Conservation (phyloP, 345 rosid species). For the Nasturtium officinale region DNA sequence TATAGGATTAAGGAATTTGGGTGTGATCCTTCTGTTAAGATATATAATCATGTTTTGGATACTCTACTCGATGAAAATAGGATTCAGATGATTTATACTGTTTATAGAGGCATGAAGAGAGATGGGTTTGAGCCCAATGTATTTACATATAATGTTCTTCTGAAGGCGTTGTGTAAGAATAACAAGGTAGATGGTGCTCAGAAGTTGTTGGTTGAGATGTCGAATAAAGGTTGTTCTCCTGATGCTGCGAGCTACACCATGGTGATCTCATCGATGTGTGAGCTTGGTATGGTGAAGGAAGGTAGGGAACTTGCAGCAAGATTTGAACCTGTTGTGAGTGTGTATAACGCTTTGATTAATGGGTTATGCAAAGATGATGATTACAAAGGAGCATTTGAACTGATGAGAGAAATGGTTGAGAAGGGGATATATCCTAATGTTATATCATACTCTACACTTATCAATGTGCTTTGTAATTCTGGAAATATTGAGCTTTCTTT, state of each 20-base stretch:
- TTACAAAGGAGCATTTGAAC: conserved; percentile 54
- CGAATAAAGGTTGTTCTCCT: conserved; percentile 64
- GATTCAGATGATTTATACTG: conserved; percentile 66
- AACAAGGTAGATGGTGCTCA: conserved; percentile 70
- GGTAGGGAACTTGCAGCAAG: conserved; percentile 61
- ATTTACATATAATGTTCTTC: conserved; percentile 74
- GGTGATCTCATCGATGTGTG: conserved; percentile 75
- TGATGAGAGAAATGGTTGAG: conserved; percentile 58
- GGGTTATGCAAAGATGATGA: conserved; percentile 62
- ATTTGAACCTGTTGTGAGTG: conserved; percentile 56
- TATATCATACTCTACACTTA: conserved; percentile 69
- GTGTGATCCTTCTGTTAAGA: conserved; percentile 73
- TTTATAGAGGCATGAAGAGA: conserved; percentile 79
- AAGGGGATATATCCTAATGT: conserved; percentile 64
- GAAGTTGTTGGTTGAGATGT: conserved; percentile 77
- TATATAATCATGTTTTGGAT: conserved; percentile 81
- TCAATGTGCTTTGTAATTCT: conserved; percentile 56
- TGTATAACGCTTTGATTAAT: conserved; percentile 72
- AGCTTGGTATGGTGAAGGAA: conserved; percentile 65
- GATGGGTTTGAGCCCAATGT: conserved; percentile 83
- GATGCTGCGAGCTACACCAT: conserved; percentile 84
- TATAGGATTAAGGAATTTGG: conserved; percentile 81
- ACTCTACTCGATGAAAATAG: conserved; percentile 66
- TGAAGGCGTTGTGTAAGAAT: conserved; percentile 89
- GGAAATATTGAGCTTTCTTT: conserved; percentile 61